Evolutionary conservation across 306 rosid genomes (phyloP).

Genomic region (Neltuma alba): DNA sequence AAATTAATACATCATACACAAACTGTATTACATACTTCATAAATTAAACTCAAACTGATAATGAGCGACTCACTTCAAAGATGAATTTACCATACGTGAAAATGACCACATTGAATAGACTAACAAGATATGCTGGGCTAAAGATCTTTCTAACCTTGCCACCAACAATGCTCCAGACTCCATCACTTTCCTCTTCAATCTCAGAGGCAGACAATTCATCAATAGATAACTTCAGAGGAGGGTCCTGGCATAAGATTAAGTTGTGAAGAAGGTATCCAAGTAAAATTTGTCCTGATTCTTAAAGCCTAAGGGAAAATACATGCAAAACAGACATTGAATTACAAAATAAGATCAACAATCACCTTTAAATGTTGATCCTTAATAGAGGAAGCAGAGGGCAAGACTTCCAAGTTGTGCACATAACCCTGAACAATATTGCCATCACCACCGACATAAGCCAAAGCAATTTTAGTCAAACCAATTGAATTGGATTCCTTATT

Average conservation of each 20-base stretch:
- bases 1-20: conserved; percentile 11
- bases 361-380: conserved; percentile 68
- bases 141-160: conserved; percentile 77
- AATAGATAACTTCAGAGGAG: conserved; percentile 74
- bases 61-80: conserved; percentile 4
- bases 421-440: conserved; percentile 57
- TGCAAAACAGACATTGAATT: conserved; percentile 10
- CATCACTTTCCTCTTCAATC: conserved; percentile 78
- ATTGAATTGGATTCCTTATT: conserved; percentile 43
- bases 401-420: conserved; percentile 63
- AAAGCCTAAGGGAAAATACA: conserved; percentile 17
- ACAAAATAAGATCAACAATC: conserved; percentile 30
- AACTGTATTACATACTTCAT: conserved; percentile 14
- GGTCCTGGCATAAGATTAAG: conserved; percentile 61
- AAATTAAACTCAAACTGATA: conserved; percentile 27
- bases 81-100: conserved; percentile 22
- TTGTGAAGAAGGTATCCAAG: conserved; percentile 31
- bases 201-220: conserved; percentile 80
- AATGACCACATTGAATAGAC: conserved; percentile 6
- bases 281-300: conserved; percentile 8
- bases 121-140: conserved; percentile 18
- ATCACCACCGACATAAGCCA: conserved; percentile 63
- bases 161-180: conserved; percentile 91
- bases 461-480: conserved; percentile 46
- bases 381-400: conserved; percentile 48